Conservation (phyloP, 2,329 filamentous ascomycete genomes). For the Diaporthe batatas region DNA sequence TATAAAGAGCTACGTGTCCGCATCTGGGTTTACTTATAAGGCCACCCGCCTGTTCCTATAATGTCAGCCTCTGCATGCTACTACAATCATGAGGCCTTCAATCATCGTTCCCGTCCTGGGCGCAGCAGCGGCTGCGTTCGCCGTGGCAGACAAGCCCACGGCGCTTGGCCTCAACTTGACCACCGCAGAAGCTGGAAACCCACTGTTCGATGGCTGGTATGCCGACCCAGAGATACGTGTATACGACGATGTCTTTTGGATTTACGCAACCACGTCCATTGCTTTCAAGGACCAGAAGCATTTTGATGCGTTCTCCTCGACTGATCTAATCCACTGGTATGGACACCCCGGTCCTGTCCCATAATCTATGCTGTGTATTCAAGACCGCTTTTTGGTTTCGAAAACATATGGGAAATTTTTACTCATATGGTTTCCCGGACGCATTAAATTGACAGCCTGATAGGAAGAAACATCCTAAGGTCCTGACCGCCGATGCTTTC, state of each 20-base stretch:
- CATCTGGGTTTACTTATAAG: not conserved
- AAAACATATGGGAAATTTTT: not conserved
- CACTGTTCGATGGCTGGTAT: conserved; percentile 48
- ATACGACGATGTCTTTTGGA: conserved; percentile 60
- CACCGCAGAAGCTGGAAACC: conserved; percentile 13
- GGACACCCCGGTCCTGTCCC: conserved; percentile 50
- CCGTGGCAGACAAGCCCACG: not conserved
- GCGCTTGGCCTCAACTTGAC: conserved; percentile 2
- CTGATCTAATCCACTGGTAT: conserved; percentile 61
- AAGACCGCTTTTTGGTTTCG: not conserved
- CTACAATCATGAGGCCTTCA: not conserved
- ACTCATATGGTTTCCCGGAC: no score
- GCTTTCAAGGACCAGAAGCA: conserved; percentile 61
- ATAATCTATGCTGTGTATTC: no score
- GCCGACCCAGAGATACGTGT: conserved; percentile 63
- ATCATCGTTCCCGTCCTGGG: not conserved
- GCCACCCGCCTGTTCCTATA: not conserved
- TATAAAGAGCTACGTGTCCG: not conserved
- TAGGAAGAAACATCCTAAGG: conserved; percentile 43
- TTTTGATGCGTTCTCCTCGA: conserved; percentile 64
- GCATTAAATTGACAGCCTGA: not conserved
- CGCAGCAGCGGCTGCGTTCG: not conserved
- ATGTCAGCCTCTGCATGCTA: no score
- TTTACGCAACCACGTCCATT: conserved; percentile 61
- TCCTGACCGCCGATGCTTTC: conserved; percentile 55